A percentile compares a stretch with the other conserved stretches of the same genome.
These are phyloP conservation scores for Lactifluus echinatus DNA, from an alignment of 768 basidiomycete species.

Conservation along the genomic window DNA sequence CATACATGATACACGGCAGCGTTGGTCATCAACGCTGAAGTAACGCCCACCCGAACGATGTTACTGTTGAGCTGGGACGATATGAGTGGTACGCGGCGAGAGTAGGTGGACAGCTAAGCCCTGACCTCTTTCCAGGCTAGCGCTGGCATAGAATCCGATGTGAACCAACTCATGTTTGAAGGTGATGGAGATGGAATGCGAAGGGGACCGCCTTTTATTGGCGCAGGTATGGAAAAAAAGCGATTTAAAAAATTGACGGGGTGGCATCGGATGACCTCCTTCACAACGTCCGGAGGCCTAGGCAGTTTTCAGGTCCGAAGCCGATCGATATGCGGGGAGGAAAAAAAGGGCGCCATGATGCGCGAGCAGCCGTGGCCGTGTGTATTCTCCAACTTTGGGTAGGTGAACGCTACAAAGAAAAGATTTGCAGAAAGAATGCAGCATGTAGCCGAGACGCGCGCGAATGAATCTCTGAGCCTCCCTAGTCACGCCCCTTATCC, in stretches of 20 bases:
- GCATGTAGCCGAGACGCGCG: not conserved
- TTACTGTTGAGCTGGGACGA: conserved; percentile 6
- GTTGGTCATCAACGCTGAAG: conserved; percentile 13
- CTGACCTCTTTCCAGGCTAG: conserved; percentile 12
- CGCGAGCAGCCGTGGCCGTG: not conserved
- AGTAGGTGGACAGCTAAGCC: not conserved
- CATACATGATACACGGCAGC: conserved; percentile 17
- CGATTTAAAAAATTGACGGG: not conserved
- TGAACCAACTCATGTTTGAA: conserved; percentile 17
- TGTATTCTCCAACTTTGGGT: not conserved
- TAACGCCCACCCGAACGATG: conserved; percentile 9
- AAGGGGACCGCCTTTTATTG: conserved; percentile 8
- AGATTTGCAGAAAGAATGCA: not conserved
- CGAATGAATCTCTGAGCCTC: not conserved
- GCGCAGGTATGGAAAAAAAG: not conserved
- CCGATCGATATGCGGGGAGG: conserved; percentile 4
- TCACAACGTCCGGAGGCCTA: not conserved
- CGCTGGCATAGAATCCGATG: conserved; percentile 8
- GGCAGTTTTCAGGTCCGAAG: conserved; percentile 13
- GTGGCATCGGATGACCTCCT: conserved; percentile 11
- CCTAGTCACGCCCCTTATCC: conserved; percentile 2
- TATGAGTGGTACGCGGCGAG: not conserved
- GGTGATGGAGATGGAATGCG: not conserved
- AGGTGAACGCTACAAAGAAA: not conserved
- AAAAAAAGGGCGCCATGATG: not conserved